Evolutionary conservation across 1,284 basidiomycete genomes (phyloP).

Genomic region (Ganoderma resinaceum): DNA sequence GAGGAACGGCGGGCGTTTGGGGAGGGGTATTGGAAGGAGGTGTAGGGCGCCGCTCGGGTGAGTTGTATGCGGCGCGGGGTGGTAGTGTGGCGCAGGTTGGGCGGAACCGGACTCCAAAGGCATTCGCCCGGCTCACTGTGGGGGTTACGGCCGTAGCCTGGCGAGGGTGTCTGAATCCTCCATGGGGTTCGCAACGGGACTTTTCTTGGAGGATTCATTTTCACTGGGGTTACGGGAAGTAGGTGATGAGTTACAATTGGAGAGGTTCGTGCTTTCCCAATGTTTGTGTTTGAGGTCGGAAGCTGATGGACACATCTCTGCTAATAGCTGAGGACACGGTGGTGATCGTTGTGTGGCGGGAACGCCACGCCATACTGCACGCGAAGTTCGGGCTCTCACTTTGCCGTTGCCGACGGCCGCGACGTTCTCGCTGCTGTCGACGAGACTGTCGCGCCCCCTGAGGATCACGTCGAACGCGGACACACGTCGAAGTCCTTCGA

Average conservation of each 20-base stretch:
- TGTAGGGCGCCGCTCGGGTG: not conserved
- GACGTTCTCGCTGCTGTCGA: not conserved
- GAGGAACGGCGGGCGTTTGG: not conserved
- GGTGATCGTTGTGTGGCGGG: not conserved
- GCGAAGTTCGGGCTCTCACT: not conserved
- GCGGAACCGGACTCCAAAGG: not conserved
- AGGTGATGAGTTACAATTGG: not conserved
- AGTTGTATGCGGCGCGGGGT: not conserved
- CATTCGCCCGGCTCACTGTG: not conserved
- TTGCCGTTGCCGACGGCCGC: not conserved
- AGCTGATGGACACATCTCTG: not conserved
- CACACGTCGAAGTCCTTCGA: not conserved
- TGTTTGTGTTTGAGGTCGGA: not conserved
- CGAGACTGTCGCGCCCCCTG: not conserved
- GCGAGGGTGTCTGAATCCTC: too few species aligned
- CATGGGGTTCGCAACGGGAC: not conserved
- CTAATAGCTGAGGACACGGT: not conserved
- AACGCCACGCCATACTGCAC: not conserved
- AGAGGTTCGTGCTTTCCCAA: not conserved
- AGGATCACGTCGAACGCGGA: not conserved
- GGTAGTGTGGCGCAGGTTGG: not conserved
- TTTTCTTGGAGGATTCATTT: not conserved
- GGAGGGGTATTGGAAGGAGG: conserved; percentile 5
- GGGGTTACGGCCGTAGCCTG: not conserved
- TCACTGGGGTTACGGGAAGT: not conserved